Base-by-base conservation (phyloP, 1,284 basidiomycete species). In the Sporisorium sorghi region DNA sequence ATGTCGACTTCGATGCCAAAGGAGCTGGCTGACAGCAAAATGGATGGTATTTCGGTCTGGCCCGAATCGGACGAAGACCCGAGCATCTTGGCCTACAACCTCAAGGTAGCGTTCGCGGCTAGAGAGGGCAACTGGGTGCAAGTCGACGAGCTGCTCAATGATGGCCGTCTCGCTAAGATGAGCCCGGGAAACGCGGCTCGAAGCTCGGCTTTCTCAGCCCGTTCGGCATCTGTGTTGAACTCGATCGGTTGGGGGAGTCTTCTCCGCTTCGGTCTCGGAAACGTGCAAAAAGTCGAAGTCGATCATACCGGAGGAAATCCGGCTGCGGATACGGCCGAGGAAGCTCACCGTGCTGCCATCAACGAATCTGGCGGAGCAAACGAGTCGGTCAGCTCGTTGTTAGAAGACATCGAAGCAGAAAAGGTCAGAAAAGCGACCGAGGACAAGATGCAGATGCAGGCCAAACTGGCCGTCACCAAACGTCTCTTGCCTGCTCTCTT, bases 71-170 rank as follows among this genome's bases (percentile, higher is more conserved):
- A 37, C 8, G 64, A 67, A 23, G 40, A 73, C 46, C 70, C 70
- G 10, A n/a, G 35, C 2, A 46, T 44, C 14, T 52, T 67, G 1
- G 70, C 64, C 3, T 51, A 52, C 44, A 73, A 73, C 39, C 70
- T 67, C 47, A 63, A 64, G 30, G 40, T 73, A 14, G 59, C 59
- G 3, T 62, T 60, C 14, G 70, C 70, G 5, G 64, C 64, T 21
- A 55, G 50, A 19, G 30, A 47, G 3, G 59, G 58, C 33, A 46
- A 73, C 33, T 73, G 70, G 70, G 15, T 54, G 11, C 53, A 53
- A 33, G 60, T 73, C 21, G 59, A 67, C 5, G 48, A 67, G 32
- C 53, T 67, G n/a, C 43, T 73, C 14, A 46, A 62, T 33, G 23
- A 44, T 14, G 39, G 49, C 12, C 14, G 32, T 24, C 32, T 57